Evolutionary conservation across 345 rosid species (phyloP), one percentile per base, ranked within the genome.

Genomic region (Brassica carinata): DNA sequence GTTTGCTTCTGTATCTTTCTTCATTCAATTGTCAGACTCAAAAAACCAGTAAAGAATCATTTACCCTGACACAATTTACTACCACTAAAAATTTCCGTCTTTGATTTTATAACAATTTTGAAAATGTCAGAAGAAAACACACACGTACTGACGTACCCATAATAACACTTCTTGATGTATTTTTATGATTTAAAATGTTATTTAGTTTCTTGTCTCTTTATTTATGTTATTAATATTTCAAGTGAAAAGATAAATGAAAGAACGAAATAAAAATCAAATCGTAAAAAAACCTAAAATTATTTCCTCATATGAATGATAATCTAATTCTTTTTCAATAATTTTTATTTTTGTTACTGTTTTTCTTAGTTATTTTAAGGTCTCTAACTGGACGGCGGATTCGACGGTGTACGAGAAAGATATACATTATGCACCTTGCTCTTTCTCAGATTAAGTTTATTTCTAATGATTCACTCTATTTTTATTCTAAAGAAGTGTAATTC

Each of bases 41-140:
- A 61, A 61, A 33, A 4, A 65, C 66, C 73, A 76, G 84, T 68
- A 77, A 72, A 72, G 66, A 82, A 77, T 82, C 77, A 74, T 69
- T 80, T 68, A 68, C 63, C 58, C 79, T 79, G 70, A 73, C 78
- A 68, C 66, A 11, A 33, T 40, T 45, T 63, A 48, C 10, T 18
- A 68, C 70, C 71, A 68, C 71, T 31, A 18, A 45, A 68, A 45
- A 14, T 43, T 67, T 67, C 3, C 29, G 1, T 51, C 61, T 63
- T 77, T 2, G 38, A n/a, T 7, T 64, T 34, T 5, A 9, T 67
- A 67, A 57, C 18, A 26, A 63, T 14, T 62, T 33, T 70, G 18
- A 23, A 45, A 71, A 63, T 70, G 64, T 36, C 62, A 59, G 31
- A 8, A 17, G 31, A 29, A 69, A 36, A 26, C 33, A 10, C 8